Evolutionary conservation across 1,284 basidiomycete species (phyloP), one percentile per base, ranked within the genome.

Genomic region (Tylopilus orsonianus): DNA sequence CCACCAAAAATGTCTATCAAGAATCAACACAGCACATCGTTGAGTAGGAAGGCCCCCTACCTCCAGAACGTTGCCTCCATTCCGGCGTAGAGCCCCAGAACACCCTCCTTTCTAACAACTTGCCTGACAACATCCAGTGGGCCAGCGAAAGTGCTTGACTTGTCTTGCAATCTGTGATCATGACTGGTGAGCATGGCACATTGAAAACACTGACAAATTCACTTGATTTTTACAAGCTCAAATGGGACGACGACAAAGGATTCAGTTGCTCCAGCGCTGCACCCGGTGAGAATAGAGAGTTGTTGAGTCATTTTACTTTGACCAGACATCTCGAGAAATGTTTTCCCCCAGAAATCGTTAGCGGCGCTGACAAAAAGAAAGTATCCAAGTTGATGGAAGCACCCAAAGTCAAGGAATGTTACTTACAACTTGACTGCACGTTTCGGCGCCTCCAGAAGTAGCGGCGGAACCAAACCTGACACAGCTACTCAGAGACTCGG

Each of bases 51-150:
- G 22, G 18, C 18, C 23, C 49, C 32, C 16, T 50, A 88, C 89
- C 90, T 81, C 94, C 94, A 97, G 72, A 97, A 95, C 1, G 94
- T 97, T 9, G 90, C 82, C 68, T 97, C 94, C 88, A 97, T 94
- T 27, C 94, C 94, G 32, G 83, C 81, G 65, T 96, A 97, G 44
- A 96, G 75, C 35, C 93, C 95, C 1, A 96, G 72, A 6, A 89
- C 44, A 30, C 95, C 95, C 32, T 92, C 83, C 52, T 83, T 85
- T 59, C 70, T 78, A 43, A 97, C 69, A 23, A 93, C 79, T 58
- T 90, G 82, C 56, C 78, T 81, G 19, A 98, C 80, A 18, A 97
- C 96, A 56, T 97, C 94, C 67, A 93, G 79, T 0, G 96, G 94
- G 2, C 96, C 95, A 27, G 83, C 83, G 71, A 85, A 97, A 1